phyloP scores from a whole-genome alignment of 1,284 basidiomycete genomes.

The Termitomyces sp. region DNA sequence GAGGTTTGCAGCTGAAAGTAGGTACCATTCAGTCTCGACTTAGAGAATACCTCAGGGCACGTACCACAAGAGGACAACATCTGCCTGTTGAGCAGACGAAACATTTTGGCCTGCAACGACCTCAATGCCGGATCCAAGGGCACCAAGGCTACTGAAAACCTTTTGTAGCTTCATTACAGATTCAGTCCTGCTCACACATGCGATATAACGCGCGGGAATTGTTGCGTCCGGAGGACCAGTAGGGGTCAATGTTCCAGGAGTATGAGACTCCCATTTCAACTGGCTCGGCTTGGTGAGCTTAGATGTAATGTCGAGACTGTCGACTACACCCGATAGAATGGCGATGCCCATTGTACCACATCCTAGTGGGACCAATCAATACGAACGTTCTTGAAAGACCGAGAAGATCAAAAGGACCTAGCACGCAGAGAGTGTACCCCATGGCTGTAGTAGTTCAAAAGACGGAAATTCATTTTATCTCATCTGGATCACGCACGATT shows the following conservation, averaged over 20 bases:
- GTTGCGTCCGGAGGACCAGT: slow-evolving; percentile 55
- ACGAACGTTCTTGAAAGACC: not conserved
- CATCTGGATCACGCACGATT: slow-evolving; percentile 13
- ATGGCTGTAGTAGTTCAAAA: slow-evolving; percentile 25
- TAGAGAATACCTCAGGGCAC: slow-evolving; percentile 21
- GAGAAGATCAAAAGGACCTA: slow-evolving; percentile 34
- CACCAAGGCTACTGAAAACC: slow-evolving; percentile 57
- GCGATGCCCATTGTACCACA: slow-evolving; percentile 99
- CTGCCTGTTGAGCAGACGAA: slow-evolving; percentile 64
- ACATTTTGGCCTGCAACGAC: slow-evolving; percentile 72
- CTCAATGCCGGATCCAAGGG: slow-evolving; percentile 61
- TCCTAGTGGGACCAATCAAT: slow-evolving; percentile 43
- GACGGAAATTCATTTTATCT: slow-evolving; percentile 5
- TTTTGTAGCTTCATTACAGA: slow-evolving; percentile 67
- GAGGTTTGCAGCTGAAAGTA: slow-evolving; percentile 82
- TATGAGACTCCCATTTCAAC: slow-evolving; percentile 77
- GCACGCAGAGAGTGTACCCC: slow-evolving; percentile 60
- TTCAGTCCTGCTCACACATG: slow-evolving; percentile 82
- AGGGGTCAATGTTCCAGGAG: slow-evolving; percentile 80
- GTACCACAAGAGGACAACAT: slow-evolving; percentile 88
- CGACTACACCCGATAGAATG: slow-evolving; percentile 86
- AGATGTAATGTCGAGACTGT: slow-evolving; percentile 54
- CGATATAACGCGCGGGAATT: slow-evolving; percentile 80
- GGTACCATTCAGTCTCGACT: slow-evolving; percentile 3
- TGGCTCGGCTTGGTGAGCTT: slow-evolving; percentile 28